Evolutionary conservation across 2,329 filamentous ascomycete genomes (phyloP), one percentile per base, ranked within the genome.

Genomic region (Aspergillus terreus): DNA sequence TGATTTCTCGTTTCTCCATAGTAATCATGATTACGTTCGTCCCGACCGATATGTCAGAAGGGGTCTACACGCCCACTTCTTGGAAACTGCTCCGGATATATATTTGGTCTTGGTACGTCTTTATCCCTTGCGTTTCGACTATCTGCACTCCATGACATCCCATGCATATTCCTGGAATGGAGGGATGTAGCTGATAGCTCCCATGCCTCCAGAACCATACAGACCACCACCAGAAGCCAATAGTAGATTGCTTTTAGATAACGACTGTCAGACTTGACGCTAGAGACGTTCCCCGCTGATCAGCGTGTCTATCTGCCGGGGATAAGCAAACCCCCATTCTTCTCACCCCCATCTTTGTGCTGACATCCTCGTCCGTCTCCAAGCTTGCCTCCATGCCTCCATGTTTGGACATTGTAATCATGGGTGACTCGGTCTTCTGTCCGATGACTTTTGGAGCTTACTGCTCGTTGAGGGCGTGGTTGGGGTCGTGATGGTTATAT

Each of bases 241-340:
- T 42, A 10, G 19, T 19, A 19, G 19, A 6, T 4, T 21, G n/a
- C 11, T 4, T 17, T 23, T 42, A 19, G 40, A 42, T 42, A 42
- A 42, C 40, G 17, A n/a, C 40, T 14, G 40, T 15, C 19, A 14
- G 6, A 23, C 4, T 42, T 6, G 40, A 23, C 9, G 11, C 17
- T 42, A 17, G 4, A 23, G 40, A 17, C 19, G 23, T 12, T 42
- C 40, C 17, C 40, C 19, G 15, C 15, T 42, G 23, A 56, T 46
- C 25, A 50, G 10, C 30, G n/a, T 11, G 14, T 27, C 19, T 49
- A 49, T 49, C 40, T 19, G 14, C 38, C 19, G 4, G n/a, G 14
- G 17, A 35, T 41, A 42, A 38, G 47, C 45, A 49, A 15, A 23
- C 44, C 53, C 53, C 53, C 53, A 55, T 49, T 43, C 47, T 50